A percentile compares a stretch with the other conserved stretches of the same genome.
Evolutionary conservation across 805 yeast genomes (phyloP).

Genomic region (Komagataella kurtzmanii): DNA sequence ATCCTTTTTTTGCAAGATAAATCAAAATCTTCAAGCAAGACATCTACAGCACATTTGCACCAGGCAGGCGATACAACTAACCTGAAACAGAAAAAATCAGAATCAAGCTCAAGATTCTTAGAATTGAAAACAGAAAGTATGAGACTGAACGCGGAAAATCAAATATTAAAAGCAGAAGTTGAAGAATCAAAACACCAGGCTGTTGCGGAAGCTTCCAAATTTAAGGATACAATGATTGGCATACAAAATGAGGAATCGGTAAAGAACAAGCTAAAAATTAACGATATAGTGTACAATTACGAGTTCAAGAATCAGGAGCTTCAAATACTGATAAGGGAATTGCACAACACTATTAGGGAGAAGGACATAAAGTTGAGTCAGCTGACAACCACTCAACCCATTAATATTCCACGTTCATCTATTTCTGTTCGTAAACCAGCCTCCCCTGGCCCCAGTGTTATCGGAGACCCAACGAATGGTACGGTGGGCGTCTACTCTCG

Average conservation of each 20-base stretch:
- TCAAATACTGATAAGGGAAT: constrained; percentile 1
- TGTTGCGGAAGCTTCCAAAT: not conserved
- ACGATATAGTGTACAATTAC: constrained; percentile 1
- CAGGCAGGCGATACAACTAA: not conserved
- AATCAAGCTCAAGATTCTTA: not conserved
- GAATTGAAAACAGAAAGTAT: not conserved
- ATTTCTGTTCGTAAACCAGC: not conserved
- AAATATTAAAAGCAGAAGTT: not conserved
- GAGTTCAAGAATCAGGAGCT: constrained; percentile 6
- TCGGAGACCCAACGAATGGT: not conserved
- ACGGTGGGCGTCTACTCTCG: not conserved
- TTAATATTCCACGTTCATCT: constrained; percentile 8
- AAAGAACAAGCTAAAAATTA: not conserved
- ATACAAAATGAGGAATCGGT: not conserved
- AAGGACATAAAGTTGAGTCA: constrained; percentile 8
- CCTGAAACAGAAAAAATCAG: not conserved
- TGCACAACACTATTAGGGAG: constrained; percentile 5
- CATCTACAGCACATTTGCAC: not conserved
- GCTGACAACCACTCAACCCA: constrained; percentile 11
- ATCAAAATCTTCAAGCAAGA: not conserved
- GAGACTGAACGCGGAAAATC: not conserved
- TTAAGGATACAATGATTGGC: not conserved
- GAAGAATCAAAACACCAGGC: not conserved
- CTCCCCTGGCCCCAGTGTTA: not conserved
- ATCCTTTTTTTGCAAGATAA: not conserved